phyloP scores from a whole-genome alignment of 331 rosid species.

The Ulmus americana region DNA sequence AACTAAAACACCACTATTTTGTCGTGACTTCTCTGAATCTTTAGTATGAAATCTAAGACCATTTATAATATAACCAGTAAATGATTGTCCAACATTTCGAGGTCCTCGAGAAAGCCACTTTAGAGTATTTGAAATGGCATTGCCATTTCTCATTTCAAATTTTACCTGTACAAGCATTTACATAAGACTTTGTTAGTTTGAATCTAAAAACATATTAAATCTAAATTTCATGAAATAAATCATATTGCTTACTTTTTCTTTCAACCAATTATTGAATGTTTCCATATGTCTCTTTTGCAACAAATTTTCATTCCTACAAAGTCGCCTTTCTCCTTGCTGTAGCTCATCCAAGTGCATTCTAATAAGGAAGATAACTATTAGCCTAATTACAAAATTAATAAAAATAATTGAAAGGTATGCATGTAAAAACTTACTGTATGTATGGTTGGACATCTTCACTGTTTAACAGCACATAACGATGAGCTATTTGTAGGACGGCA shows the following conservation, averaged over 20 bases:
- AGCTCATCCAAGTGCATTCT: background rate
- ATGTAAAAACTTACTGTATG: background rate
- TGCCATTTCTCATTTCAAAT: background rate
- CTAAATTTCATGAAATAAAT: too few relatives aligned
- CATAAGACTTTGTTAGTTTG: too few relatives aligned
- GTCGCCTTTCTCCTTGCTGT: background rate
- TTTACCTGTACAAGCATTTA: too few relatives aligned
- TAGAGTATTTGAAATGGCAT: background rate
- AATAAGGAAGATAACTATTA: background rate
- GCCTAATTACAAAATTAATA: background rate
- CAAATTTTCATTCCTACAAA: background rate
- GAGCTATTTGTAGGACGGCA: background rate
- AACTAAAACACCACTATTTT: background rate
- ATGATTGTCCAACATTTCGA: background rate
- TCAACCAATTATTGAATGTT: background rate
- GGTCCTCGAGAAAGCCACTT: background rate
- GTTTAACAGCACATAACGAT: background rate
- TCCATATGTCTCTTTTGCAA: background rate
- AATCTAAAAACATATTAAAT: too few relatives aligned
- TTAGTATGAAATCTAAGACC: background rate
- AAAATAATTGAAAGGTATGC: background rate
- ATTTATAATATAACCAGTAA: conserved; percentile 2
- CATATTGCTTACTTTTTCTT: background rate
- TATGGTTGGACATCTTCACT: background rate
- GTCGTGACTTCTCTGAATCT: background rate